Base-by-base conservation (phyloP, 2,329 filamentous ascomycete species). In the Furcasterigmium sp. region DNA sequence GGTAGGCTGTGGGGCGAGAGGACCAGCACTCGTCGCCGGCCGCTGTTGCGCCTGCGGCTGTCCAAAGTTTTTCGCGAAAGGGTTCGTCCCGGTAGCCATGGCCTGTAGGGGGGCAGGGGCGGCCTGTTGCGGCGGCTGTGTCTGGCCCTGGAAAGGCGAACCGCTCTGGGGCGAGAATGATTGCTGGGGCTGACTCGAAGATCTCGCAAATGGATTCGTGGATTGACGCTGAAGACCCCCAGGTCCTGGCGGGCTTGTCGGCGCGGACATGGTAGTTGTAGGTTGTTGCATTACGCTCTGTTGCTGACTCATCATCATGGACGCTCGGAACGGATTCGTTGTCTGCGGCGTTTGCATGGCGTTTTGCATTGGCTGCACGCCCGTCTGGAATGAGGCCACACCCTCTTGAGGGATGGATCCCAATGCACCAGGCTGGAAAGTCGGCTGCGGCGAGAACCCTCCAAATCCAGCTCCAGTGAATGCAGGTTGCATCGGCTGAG, bases 291-390 rank as follows among this genome's bases (percentile, higher is more conserved):
- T 60, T 37, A 76, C 76, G 8, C 80, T 79, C 17, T 67, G 65
- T 53, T 73, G 70, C 56, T 76, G 71, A 47, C 61, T 68, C 69
- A 76, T 73, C 68, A 95, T 72, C 82, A 91, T 91, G 2, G 91
- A 96, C 58, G 90, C 85, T 34, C 93, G 79, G 78, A 98, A 98
- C 0, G 93, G 93, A 59, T 98, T 98, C 8, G 90, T 95, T 18
- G 72, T 82, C 54, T 82, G 78, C 58, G 73, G 75, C 63, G 70
- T 56, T 63, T 70, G 64, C 49, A 73, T 56, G 40, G 57, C 64
- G 20, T 45, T 51, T 47, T 69, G 58, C 60, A 70, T 53, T 11
- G 7, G 7, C 11, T 26, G 23, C 11, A 11, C 23, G 50, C 61
- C 56, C 54, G 70, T 55, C 56, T 76, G 68, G 61, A 79, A 80